phyloP scores from a whole-genome alignment of 2,329 filamentous ascomycete species.

The Xylariaceae sp. region DNA sequence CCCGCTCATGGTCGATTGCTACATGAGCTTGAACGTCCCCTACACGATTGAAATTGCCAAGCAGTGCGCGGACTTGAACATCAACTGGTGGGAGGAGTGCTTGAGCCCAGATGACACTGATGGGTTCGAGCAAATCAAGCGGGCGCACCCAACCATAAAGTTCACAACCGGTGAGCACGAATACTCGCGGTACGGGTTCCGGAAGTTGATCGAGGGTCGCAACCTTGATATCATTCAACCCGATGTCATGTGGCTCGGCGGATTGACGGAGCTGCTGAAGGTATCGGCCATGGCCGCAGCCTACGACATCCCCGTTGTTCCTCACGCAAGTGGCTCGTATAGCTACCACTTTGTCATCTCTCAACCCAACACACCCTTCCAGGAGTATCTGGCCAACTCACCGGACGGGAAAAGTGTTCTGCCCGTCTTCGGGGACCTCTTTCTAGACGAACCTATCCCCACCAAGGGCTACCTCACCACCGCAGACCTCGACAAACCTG shows the following conservation, averaged over 20 bases:
- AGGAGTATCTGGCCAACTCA: slow-evolving; percentile 93
- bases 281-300: slow-evolving; percentile 84
- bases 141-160: slow-evolving; percentile 82
- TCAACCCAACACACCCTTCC: slow-evolving; percentile 89
- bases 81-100: slow-evolving; percentile 98
- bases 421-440: slow-evolving; percentile 88
- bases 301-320: slow-evolving; percentile 91
- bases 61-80: slow-evolving; percentile 75
- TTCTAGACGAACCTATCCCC: slow-evolving; percentile 86
- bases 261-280: slow-evolving; percentile 86
- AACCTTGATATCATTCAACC: slow-evolving; percentile 94
- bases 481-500: slow-evolving; percentile 78
- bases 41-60: slow-evolving; percentile 92
- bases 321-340: slow-evolving; percentile 91
- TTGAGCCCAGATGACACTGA: slow-evolving; percentile 88
- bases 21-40: slow-evolving; percentile 89
- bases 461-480: slow-evolving; percentile 76
- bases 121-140: slow-evolving; percentile 84
- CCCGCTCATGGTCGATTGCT: slow-evolving; percentile 92
- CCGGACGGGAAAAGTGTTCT: slow-evolving; percentile 84
- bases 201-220: slow-evolving; percentile 85
- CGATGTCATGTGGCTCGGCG: slow-evolving; percentile 96
- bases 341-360: slow-evolving; percentile 96
- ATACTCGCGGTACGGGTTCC: slow-evolving; percentile 90
- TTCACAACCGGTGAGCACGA: slow-evolving; percentile 97